phyloP scores from a whole-genome alignment of 345 rosid species.

The Nephelium lappaceum region DNA sequence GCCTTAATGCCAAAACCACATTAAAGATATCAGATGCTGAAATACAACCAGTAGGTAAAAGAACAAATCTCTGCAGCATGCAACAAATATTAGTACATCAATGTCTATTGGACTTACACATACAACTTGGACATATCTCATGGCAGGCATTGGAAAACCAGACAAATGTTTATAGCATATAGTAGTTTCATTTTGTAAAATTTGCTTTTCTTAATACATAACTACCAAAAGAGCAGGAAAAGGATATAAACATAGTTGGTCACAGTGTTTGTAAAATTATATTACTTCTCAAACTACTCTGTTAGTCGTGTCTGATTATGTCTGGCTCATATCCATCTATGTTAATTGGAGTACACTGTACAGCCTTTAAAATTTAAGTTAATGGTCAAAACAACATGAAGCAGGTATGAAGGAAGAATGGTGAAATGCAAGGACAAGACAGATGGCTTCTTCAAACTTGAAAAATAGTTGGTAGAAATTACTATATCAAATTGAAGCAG shows the following conservation, averaged over 20 bases:
- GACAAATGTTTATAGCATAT: background rate
- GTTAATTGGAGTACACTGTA: background rate
- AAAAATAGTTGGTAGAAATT: background rate
- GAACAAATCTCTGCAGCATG: background rate
- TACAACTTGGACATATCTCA: background rate
- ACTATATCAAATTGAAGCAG: background rate
- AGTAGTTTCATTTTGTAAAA: background rate
- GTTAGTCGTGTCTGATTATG: background rate
- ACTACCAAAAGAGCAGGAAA: background rate
- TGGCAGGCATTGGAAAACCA: background rate
- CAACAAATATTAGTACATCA: background rate
- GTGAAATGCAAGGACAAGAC: background rate
- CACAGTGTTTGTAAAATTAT: too few relatives aligned
- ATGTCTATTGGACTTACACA: background rate
- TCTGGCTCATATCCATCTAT: background rate
- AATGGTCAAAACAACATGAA: background rate
- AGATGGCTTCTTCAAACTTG: background rate
- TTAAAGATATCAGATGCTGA: slow-evolving; percentile 12
- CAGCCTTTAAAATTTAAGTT: background rate
- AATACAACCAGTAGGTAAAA: background rate
- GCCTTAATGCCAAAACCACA: slow-evolving; percentile 48
- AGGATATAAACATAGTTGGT: background rate
- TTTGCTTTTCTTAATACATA: background rate
- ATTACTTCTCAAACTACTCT: background rate
- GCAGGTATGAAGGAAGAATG: background rate